phyloP scores from a whole-genome alignment of 306 rosid species.

The Rosa lucieae region DNA sequence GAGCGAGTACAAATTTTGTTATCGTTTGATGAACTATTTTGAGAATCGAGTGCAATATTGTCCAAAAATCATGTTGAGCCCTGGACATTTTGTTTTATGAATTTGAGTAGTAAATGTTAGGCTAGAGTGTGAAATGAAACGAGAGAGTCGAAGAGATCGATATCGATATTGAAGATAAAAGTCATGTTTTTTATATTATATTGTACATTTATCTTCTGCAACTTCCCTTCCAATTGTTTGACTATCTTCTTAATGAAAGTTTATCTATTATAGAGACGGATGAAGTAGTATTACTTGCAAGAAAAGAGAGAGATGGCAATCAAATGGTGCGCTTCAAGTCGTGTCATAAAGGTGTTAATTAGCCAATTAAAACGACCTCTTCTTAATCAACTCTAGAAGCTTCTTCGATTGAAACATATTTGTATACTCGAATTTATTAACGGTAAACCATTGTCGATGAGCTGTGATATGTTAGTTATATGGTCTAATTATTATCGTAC shows the following conservation, averaged over 20 bases:
- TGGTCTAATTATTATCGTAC: no score
- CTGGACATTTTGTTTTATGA: neutral
- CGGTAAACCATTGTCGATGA: neutral
- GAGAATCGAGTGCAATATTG: neutral
- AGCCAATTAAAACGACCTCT: neutral
- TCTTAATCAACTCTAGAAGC: neutral
- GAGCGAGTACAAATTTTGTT: no score
- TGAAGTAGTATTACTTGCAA: neutral
- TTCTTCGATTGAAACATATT: neutral
- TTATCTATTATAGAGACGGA: neutral
- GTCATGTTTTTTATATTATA: no score
- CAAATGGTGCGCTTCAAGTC: neutral
- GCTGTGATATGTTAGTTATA: no score
- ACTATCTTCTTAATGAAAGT: neutral
- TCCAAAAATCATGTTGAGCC: neutral
- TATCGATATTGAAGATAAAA: no score
- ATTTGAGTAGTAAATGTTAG: no score
- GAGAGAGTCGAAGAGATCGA: no score
- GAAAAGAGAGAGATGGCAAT: neutral
- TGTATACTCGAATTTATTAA: no score
- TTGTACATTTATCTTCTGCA: neutral
- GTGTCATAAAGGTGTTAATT: neutral
- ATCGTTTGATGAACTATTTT: neutral
- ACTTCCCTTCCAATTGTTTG: neutral
- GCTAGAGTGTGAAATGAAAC: neutral